These are phyloP conservation scores for Davidsoniella eucalypti DNA, from an alignment of 2,329 filamentous ascomycete genomes.

Conservation along the genomic window DNA sequence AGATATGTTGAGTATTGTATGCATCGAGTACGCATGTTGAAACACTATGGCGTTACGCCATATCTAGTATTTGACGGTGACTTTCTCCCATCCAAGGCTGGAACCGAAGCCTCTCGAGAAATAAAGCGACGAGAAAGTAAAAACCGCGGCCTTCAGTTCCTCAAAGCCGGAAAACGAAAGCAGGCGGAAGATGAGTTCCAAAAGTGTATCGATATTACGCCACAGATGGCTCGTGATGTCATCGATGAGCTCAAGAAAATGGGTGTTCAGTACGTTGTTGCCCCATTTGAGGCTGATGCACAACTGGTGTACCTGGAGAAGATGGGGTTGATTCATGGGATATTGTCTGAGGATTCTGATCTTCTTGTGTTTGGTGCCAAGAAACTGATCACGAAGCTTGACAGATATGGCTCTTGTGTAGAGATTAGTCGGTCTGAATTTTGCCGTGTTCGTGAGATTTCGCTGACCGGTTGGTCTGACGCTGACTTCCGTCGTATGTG, in stretches of 20 bases:
- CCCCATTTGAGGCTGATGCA: slow-evolving; percentile 94
- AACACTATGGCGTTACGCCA: slow-evolving; percentile 84
- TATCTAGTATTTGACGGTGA: slow-evolving; percentile 96
- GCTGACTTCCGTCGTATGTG: slow-evolving; percentile 86
- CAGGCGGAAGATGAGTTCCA: slow-evolving; percentile 79
- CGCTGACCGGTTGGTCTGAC: slow-evolving; percentile 81
- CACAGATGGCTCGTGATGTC: slow-evolving; percentile 80
- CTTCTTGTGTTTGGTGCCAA: slow-evolving; percentile 88
- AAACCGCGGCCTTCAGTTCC: slow-evolving; percentile 57
- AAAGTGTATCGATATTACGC: slow-evolving; percentile 89
- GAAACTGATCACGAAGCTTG: slow-evolving; percentile 79
- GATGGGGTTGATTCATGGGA: slow-evolving; percentile 67
- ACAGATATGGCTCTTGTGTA: slow-evolving; percentile 82
- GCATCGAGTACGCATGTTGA: slow-evolving; percentile 81
- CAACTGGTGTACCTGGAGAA: slow-evolving; percentile 88
- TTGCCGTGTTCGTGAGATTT: slow-evolving; percentile 73
- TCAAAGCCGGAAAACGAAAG: slow-evolving; percentile 63
- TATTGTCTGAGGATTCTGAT: slow-evolving; percentile 93
- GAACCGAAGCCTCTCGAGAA: slow-evolving; percentile 65
- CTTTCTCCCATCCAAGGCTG: slow-evolving; percentile 81
- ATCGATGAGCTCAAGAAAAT: slow-evolving; percentile 82
- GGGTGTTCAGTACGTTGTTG: slow-evolving; percentile 74
- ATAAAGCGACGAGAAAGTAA: slow-evolving; percentile 62
- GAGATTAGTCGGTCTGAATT: slow-evolving; percentile 86
- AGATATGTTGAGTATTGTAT: slow-evolving; percentile 86